Conservation (phyloP, 768 basidiomycete species). For the Auricularia sp. region DNA sequence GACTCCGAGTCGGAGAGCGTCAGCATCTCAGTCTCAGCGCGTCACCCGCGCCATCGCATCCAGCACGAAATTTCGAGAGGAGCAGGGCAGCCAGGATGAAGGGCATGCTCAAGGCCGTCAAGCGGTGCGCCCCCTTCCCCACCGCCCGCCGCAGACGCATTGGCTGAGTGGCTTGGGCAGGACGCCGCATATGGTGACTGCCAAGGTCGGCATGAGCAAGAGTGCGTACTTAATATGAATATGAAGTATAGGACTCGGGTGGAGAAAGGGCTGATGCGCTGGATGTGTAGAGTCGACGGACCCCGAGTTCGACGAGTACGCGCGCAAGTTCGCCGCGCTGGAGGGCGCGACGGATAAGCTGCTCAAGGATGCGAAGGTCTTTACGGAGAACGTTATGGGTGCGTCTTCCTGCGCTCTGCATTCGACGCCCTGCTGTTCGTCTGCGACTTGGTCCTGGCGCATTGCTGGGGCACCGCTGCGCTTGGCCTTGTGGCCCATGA, state of each 20-base stretch:
- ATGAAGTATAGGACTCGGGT: too few species aligned
- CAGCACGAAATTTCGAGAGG: background rate
- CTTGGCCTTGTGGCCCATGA: too few species aligned
- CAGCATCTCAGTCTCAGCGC: background rate
- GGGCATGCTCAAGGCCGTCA: slow-evolving; percentile 68
- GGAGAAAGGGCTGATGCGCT: background rate
- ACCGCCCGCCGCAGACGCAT: background rate
- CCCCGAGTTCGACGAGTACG: slow-evolving; percentile 83
- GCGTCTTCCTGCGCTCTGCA: slow-evolving; percentile 14
- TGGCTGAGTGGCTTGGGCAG: slow-evolving; percentile 28
- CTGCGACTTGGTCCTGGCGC: too few species aligned
- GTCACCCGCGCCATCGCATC: background rate
- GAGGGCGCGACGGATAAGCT: slow-evolving; percentile 82
- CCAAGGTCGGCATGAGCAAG: slow-evolving; percentile 85
- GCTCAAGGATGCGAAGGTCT: slow-evolving; percentile 83
- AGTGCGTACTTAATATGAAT: slow-evolving; percentile 36
- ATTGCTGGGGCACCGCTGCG: too few species aligned
- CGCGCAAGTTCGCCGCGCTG: slow-evolving; percentile 63
- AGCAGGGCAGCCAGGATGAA: slow-evolving; percentile 46
- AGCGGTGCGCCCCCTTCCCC: slow-evolving; percentile 27
- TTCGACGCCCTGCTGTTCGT: too few species aligned
- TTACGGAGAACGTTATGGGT: slow-evolving; percentile 75
- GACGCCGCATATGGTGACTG: slow-evolving; percentile 83
- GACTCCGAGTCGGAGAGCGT: too few species aligned
- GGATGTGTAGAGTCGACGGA: slow-evolving; percentile 56